Percentiles rank a stretch among this genome's conserved stretches.
Conservation (phyloP, 331 rosid species). For the Phaseolus coccineus region DNA sequence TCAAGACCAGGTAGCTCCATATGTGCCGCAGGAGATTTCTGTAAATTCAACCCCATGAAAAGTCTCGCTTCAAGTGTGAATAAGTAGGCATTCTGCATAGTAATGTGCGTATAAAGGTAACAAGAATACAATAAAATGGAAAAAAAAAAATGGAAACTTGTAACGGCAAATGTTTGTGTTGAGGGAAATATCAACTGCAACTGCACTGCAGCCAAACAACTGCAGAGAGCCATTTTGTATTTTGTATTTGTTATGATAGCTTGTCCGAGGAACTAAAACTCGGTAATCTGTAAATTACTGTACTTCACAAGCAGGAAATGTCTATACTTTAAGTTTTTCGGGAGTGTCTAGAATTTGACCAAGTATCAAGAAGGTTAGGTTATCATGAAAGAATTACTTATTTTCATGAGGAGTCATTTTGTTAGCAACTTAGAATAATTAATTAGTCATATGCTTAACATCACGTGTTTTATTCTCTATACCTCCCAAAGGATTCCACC, state of each 20-base stretch:
- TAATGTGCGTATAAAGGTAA: conserved; percentile 48
- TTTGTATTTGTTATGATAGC: conserved; percentile 57
- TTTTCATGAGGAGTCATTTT: background rate
- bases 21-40: conserved; percentile 74
- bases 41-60: conserved; percentile 83
- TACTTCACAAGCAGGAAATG: background rate
- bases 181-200: conserved; percentile 50
- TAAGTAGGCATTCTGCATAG: conserved; percentile 49
- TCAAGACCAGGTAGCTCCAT: conserved; percentile 74
- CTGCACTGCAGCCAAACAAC: conserved; percentile 61
- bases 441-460: background rate
- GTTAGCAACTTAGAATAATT: background rate
- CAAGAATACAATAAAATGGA: conserved; percentile 36
- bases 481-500: background rate
- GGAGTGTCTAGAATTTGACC: conserved; percentile 13
- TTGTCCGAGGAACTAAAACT: conserved; percentile 42
- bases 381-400: background rate
- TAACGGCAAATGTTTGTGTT: conserved; percentile 42
- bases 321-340: background rate
- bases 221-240: conserved; percentile 65
- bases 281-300: conserved; percentile 42
- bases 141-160: conserved; percentile 41
- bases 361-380: background rate
- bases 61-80: conserved; percentile 64
- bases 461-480: background rate